Evolutionary conservation across 106 monocot genomes (phyloP).

Genomic region (Alisma plantagoaquatica): DNA sequence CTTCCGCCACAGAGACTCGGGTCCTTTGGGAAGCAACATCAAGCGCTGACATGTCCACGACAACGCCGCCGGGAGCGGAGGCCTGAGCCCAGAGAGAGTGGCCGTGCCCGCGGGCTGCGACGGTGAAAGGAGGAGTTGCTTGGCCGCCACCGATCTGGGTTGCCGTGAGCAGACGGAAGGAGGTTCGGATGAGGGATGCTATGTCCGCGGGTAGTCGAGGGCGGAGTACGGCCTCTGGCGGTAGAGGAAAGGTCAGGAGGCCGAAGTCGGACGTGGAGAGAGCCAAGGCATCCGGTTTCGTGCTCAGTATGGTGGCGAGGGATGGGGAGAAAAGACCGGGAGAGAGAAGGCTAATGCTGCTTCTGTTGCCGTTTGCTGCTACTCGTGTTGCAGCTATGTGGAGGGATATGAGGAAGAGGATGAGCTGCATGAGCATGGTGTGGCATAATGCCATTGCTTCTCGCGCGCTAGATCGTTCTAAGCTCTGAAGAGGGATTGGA

Average conservation of each 20-base stretch:
- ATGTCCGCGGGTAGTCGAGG: constrained; percentile 40
- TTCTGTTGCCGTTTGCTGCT: too few species aligned
- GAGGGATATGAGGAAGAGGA: too few species aligned
- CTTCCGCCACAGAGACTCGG: constrained; percentile 4
- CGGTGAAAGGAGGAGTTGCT: constrained; percentile 27
- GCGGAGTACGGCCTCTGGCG: constrained; percentile 48
- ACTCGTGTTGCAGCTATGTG: too few species aligned
- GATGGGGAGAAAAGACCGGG: too few species aligned
- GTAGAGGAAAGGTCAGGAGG: constrained; percentile 10
- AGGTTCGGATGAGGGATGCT: constrained; percentile 21
- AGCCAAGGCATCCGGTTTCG: constrained; percentile 24
- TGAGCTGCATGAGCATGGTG: too few species aligned
- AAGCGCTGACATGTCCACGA: constrained; percentile 46
- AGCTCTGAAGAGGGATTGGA: too few species aligned
- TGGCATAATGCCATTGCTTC: too few species aligned
- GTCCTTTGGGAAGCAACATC: not conserved
- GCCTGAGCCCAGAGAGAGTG: constrained; percentile 84
- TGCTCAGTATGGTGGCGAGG: too few species aligned
- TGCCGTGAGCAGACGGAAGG: constrained; percentile 21
- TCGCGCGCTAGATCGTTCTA: too few species aligned
- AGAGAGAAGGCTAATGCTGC: too few species aligned
- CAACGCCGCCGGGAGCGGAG: constrained; percentile 44
- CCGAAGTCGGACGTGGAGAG: constrained; percentile 34
- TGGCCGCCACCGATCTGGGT: too few species aligned
- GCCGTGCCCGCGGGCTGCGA: constrained; percentile 86